Conservation (phyloP, 108 stramenopile species). For the Aurantiochytrium sp. region DNA sequence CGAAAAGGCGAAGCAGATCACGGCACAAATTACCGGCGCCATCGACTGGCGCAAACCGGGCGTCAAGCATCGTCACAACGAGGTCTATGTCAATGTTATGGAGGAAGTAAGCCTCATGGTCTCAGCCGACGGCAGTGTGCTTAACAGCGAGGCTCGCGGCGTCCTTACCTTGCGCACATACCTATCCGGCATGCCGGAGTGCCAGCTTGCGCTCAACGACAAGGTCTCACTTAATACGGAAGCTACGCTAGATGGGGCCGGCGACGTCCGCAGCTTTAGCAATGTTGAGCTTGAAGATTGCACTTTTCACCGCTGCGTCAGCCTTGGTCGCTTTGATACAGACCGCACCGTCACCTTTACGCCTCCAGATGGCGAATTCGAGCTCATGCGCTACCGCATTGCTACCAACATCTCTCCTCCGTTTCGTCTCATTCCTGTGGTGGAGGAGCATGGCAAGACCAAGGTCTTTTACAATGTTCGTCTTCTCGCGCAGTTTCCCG, state of each 20-base stretch:
- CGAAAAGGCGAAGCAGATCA: slow-evolving; percentile 69
- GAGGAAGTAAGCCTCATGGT: slow-evolving; percentile 90
- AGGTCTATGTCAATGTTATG: slow-evolving; percentile 96
- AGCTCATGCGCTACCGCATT: slow-evolving; percentile 96
- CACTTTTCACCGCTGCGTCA: slow-evolving; percentile 93
- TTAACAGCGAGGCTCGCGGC: slow-evolving; percentile 89
- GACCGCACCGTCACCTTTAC: slow-evolving; percentile 99
- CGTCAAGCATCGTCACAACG: slow-evolving; percentile 96
- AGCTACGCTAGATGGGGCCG: not conserved
- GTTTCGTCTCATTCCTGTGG: slow-evolving; percentile 85
- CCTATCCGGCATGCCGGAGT: slow-evolving; percentile 95
- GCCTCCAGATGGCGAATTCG: slow-evolving; percentile 99
- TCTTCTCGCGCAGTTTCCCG: slow-evolving; percentile 81
- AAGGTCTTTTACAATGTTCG: slow-evolving; percentile 87
- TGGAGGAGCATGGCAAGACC: slow-evolving; percentile 85
- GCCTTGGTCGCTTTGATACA: slow-evolving; percentile 95
- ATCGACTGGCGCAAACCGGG: slow-evolving; percentile 97
- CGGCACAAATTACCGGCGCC: slow-evolving; percentile 89
- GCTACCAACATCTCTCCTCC: slow-evolving; percentile 89
- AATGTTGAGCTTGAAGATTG: slow-evolving; percentile 95
- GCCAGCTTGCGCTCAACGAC: slow-evolving; percentile 96
- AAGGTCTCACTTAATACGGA: slow-evolving; percentile 96
- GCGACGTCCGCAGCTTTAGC: not conserved
- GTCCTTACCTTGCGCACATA: slow-evolving; percentile 94
- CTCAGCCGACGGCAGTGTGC: slow-evolving; percentile 72